Evolutionary conservation across 108 stramenopile genomes (phyloP).

Genomic region (Hondaea fermentalgiana): DNA sequence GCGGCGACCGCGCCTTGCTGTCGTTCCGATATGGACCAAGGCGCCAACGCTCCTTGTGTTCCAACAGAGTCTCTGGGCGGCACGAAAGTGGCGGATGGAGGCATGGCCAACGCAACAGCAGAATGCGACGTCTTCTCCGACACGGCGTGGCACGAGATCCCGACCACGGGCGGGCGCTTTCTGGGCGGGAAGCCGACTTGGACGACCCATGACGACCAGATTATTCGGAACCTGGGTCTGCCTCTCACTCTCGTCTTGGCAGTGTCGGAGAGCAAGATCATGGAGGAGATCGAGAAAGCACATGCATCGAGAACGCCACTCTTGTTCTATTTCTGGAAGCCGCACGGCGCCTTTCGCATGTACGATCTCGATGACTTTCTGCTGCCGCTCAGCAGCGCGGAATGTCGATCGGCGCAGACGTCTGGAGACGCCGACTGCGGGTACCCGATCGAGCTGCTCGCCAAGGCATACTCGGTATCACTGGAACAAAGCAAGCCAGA

Average conservation of each 20-base stretch:
- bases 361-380: not conserved
- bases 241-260: not conserved
- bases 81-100: not conserved
- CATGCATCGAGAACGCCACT: not conserved
- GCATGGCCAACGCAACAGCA: not conserved
- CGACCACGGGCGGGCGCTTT: not conserved
- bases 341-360: not conserved
- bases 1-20: not conserved
- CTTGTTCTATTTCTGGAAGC: not conserved
- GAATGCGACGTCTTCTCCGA: no score
- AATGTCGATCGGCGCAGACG: not conserved
- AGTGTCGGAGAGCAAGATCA: not conserved
- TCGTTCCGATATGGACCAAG: not conserved
- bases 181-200: not conserved
- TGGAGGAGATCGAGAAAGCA: not conserved
- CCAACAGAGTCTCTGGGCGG: not conserved
- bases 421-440: not conserved
- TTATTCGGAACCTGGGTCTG: not conserved
- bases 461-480: not conserved
- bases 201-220: not conserved
- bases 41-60: not conserved
- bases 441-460: not conserved
- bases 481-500: not conserved
- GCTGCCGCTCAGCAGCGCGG: not conserved
- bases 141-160: no score